phyloP scores from a whole-genome alignment of 176 grass and related monocot genomes.

The Ananas comosus region DNA sequence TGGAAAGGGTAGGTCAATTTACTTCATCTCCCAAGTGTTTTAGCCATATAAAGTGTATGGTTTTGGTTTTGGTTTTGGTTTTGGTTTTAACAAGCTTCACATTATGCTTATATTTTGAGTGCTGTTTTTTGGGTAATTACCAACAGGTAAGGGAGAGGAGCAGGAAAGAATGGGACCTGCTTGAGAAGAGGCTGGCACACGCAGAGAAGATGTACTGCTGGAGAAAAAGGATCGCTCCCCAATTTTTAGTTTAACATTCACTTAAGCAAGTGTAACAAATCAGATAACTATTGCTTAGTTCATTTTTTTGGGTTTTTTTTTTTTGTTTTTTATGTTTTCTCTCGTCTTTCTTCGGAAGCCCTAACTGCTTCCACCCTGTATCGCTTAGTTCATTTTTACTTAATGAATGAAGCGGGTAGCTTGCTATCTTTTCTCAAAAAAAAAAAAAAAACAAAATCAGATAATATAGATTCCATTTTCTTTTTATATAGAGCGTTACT shows the following conservation, averaged over 20 bases:
- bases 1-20: constrained; percentile 69
- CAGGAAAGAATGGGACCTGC: constrained; percentile 70
- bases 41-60: constrained; percentile 1
- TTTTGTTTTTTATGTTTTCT: too few relatives aligned
- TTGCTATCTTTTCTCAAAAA: too few relatives aligned
- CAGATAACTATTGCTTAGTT: too few relatives aligned
- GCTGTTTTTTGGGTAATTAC: background rate
- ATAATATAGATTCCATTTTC: background rate
- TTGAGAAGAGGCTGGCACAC: constrained; percentile 55
- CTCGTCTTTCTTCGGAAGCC: too few relatives aligned
- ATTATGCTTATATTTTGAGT: background rate
- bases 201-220: constrained; percentile 70
- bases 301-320: too few relatives aligned
- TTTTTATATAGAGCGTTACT: too few relatives aligned
- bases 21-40: background rate
- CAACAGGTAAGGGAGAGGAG: constrained; percentile 65
- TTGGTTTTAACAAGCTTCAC: background rate
- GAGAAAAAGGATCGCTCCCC: constrained; percentile 37
- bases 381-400: too few relatives aligned
- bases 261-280: background rate
- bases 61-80: background rate
- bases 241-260: constrained; percentile 38
- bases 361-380: too few relatives aligned
- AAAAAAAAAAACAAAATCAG: too few relatives aligned
- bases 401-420: too few relatives aligned